Base-by-base conservation (phyloP, 345 rosid genomes). In the Garcia nutans region DNA sequence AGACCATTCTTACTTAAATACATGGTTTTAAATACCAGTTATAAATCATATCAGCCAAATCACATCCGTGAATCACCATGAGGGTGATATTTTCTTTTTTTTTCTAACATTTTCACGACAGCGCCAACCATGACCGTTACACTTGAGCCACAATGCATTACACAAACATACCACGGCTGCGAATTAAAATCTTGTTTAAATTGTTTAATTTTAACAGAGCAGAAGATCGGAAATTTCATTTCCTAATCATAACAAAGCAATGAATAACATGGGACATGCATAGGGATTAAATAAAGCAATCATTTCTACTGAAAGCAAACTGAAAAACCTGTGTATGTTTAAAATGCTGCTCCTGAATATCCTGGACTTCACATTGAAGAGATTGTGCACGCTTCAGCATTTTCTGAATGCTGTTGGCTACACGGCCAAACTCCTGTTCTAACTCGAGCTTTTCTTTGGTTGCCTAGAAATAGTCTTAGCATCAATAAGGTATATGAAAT, bases 261-360 rank as follows among this genome's bases (percentile, higher is more conserved):
- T 47, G 23, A 55, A 55, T 0, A 74, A 62, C 2, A 3, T 10
- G 8, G 9, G 19, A 64, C 12, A 13, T 10, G 16, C 13, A 73
- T 2, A 52, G 10, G 7, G 26, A 61, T 0, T 20, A 56, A 49
- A 22, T 12, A 5, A 42, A 45, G 26, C 45, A 58, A 28, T 16
- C 1, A 52, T 47, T 68, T 47, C 50, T 28, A 28, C 3, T 50
- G 6, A 23, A 57, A 23, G 54, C 71, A 50, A 77, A 59, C 23
- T 68, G 52, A 60, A 74, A 71, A 47, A 95, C 99, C 99, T 96
- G 98, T 57, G 99, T 89, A 83, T 81, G 86, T 85, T 80, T 89
- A 71, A 82, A 60, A 62, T 90, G 86, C 79, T 87, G 92, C 73
- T 96, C 93, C 54, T 88, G 89, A 81, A 93, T 87, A 76, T 93